phyloP scores from a whole-genome alignment of 164 flowering plant genomes.

The Aristolochia contorta region DNA sequence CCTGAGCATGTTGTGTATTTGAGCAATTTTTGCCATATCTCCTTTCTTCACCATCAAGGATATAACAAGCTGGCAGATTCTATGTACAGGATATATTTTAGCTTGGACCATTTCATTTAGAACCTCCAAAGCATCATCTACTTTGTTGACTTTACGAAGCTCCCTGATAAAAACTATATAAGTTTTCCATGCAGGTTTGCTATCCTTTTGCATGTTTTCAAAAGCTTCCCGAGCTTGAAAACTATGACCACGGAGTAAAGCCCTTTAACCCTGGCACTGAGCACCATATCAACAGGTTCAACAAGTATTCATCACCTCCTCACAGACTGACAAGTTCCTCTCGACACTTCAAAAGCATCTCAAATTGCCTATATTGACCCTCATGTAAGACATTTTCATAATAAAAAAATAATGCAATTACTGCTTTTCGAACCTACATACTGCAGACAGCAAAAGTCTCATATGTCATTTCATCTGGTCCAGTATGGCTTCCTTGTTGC shows the following conservation, averaged over 20 bases:
- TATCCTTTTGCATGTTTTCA: conserved; percentile 32
- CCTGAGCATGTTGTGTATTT: conserved; percentile 32
- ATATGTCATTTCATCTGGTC: conserved; percentile 51
- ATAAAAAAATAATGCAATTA: conserved; percentile 68
- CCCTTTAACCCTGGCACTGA: conserved; percentile 55
- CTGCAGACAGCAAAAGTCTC: conserved; percentile 31
- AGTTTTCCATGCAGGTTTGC: conserved; percentile 35
- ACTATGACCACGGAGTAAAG: conserved; percentile 37
- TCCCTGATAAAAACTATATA: conserved; percentile 55
- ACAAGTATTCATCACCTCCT: no score
- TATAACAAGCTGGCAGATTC: conserved; percentile 29
- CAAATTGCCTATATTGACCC: conserved; percentile 14
- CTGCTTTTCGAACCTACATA: conserved; percentile 37
- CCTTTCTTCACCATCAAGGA: conserved; percentile 46
- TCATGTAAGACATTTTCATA: conserved; percentile 48
- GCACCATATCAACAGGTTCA: conserved; percentile 24
- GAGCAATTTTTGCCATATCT: conserved; percentile 26
- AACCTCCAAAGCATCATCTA: conserved; percentile 45
- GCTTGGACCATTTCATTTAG: conserved; percentile 45
- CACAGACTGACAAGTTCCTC: no score
- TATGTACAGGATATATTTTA: conserved; percentile 28
- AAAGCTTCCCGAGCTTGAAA: conserved; percentile 58
- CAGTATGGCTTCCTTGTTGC: not conserved
- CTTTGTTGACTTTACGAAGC: conserved; percentile 37
- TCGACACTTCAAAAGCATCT: no score